phyloP scores from a whole-genome alignment of 768 basidiomycete genomes.

The Amanita brunnescens region DNA sequence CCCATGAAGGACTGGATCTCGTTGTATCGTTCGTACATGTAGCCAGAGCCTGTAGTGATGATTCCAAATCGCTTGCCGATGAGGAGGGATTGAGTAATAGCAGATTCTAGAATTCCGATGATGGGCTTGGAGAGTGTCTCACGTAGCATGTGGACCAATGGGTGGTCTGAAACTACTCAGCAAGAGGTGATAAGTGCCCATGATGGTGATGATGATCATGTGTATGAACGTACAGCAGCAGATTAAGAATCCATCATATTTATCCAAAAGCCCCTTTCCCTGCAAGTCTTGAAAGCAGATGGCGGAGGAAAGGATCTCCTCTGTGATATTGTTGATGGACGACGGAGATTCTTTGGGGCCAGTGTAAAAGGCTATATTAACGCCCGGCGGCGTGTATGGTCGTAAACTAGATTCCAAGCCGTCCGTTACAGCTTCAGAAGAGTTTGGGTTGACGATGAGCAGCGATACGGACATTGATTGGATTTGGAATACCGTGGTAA shows the following conservation, averaged over 20 bases:
- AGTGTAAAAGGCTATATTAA: conserved; percentile 24
- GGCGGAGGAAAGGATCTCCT: conserved; percentile 21
- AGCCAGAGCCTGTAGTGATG: conserved; percentile 26
- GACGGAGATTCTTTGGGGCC: conserved; percentile 22
- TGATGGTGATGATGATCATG: neutral
- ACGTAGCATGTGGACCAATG: conserved; percentile 25
- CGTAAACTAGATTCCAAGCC: conserved; percentile 19
- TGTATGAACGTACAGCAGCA: conserved; percentile 26
- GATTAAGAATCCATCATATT: conserved; percentile 28
- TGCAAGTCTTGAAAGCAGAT: conserved; percentile 23
- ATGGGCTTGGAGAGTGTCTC: conserved; percentile 23
- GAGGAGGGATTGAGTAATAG: conserved; percentile 25
- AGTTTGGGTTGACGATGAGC: conserved; percentile 31
- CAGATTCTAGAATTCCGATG: conserved; percentile 27
- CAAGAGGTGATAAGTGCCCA: neutral
- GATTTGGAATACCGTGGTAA: no score
- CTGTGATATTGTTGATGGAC: conserved; percentile 25
- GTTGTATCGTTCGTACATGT: conserved; percentile 23
- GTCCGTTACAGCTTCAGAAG: conserved; percentile 24
- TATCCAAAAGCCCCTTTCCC: conserved; percentile 16
- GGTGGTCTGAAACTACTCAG: conserved; percentile 29
- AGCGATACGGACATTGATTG: conserved; percentile 13
- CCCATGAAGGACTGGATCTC: conserved; percentile 27
- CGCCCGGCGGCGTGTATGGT: conserved; percentile 19
- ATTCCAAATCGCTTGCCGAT: conserved; percentile 30